Evolutionary conservation across 169 alveolate species (phyloP), one percentile per base, ranked within the genome.

Genomic region (Neospora caninum): DNA sequence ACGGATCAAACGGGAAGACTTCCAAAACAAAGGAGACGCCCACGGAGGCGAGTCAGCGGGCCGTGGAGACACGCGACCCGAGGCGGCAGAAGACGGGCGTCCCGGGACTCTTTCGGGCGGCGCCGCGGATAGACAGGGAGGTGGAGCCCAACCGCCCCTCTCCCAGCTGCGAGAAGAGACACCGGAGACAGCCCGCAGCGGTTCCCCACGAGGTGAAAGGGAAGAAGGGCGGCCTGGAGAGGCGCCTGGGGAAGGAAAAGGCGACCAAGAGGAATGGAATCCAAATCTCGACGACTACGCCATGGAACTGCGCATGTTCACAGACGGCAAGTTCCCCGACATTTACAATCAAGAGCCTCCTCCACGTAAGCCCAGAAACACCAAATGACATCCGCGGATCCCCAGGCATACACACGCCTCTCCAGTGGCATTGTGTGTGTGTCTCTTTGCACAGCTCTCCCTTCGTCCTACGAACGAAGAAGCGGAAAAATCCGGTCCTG

Each of bases 251-350:
- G 89, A 38, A 36, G 67, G 41, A 36, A 82, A 38, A 82, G 89
- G 29, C 10, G 86, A 82, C 13, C 54, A 38, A 6, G 89, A 38
- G 36, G 89, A 41, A 82, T 41, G 39, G 67, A 34, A 9, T 34
- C n/a, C 43, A 82, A 36, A 43, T 13, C 27, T 22, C 82, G 94
- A 92, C 43, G 91, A 34, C 58, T 86, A 92, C 70, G 94, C 88
- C 7, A 86, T 49, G 83, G 94, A 69, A 43, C 31, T 92, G 87
- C 84, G 73, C 69, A 92, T 86, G 58, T 92, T 70, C 91, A 92
- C 94, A 16, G 94, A 92, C 43, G 94, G 94, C 20, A 73, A 42
- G 70, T 67, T 92, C 45, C 94, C 94, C 39, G 83, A 38, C 39
- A 41, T 92, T 38, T 92, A 92, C 53, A 39, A 73, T 4, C 82